These are phyloP conservation scores for Solanum tarijense DNA, from an alignment of 257 asterid species.

Conservation along the genomic window DNA sequence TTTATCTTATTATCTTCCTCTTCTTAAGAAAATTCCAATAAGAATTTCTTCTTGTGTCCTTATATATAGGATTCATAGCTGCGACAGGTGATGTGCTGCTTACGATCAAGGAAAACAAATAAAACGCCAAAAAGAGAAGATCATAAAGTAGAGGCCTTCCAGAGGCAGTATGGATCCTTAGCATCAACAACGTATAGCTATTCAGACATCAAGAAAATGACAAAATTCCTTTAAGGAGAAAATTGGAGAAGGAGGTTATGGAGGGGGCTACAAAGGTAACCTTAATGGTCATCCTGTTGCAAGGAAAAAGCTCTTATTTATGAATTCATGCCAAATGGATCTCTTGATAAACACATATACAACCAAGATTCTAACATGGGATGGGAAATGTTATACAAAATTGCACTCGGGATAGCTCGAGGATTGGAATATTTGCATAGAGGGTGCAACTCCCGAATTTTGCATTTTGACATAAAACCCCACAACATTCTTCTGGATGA, in stretches of 20 bases:
- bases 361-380: neutral
- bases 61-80: neutral
- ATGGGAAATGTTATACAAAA: constrained; percentile 2
- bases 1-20: neutral
- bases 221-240: neutral
- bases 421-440: constrained; percentile 23
- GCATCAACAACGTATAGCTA: neutral
- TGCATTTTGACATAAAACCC: constrained; percentile 25
- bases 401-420: constrained; percentile 8
- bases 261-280: constrained; percentile 10
- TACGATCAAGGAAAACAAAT: neutral
- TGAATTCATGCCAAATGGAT: constrained; percentile 27
- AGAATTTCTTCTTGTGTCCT: neutral
- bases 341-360: constrained; percentile 13
- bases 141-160: neutral
- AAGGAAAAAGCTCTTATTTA: constrained; percentile 12
- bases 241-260: constrained; percentile 15
- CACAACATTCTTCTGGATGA: constrained; percentile 15
- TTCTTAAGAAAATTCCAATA: neutral
- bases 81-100: neutral
- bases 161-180: neutral
- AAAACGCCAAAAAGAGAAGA: neutral
- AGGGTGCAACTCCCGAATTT: constrained; percentile 4
- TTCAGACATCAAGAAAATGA: neutral
- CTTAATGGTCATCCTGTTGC: constrained; percentile 1